phyloP scores from a whole-genome alignment of 371 early-diverging fungal species.

The Mucor piriformis region DNA sequence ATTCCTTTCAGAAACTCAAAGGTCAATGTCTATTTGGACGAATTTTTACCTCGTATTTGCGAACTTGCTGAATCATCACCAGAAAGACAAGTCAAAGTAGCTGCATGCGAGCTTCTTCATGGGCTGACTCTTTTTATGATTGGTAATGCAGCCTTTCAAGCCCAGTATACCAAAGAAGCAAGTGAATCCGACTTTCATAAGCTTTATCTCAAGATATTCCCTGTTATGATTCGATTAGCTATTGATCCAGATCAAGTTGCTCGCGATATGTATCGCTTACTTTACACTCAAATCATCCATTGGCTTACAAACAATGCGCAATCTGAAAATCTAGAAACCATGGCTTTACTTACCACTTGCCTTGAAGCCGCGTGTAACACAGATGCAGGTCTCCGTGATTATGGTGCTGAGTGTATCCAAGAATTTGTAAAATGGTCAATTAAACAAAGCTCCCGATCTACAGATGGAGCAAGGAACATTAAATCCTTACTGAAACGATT shows the following conservation, averaged over 20 bases:
- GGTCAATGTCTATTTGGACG: conserved; percentile 70
- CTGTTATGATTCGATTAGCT: conserved; percentile 69
- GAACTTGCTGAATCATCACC: conserved; percentile 77
- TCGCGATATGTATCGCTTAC: conserved; percentile 63
- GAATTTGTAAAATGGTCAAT: conserved; percentile 81
- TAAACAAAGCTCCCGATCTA: conserved; percentile 58
- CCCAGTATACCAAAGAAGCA: conserved; percentile 39
- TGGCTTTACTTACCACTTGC: conserved; percentile 68
- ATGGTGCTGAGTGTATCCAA: conserved; percentile 73
- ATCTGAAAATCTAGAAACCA: conserved; percentile 77
- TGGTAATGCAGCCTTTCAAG: conserved; percentile 67
- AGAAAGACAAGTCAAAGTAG: conserved; percentile 75
- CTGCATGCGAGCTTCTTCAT: conserved; percentile 80
- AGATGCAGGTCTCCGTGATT: conserved; percentile 68
- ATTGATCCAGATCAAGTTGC: conserved; percentile 75
- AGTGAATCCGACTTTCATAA: conserved; percentile 62
- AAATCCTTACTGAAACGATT: conserved; percentile 70
- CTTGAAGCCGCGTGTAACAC: conserved; percentile 67
- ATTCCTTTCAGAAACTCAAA: conserved; percentile 73
- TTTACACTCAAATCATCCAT: conserved; percentile 73
- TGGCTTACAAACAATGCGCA: conserved; percentile 79
- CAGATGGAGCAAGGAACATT: conserved; percentile 64
- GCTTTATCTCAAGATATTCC: conserved; percentile 69
- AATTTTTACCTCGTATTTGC: conserved; percentile 74
- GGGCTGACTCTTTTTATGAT: conserved; percentile 71